Evolutionary conservation across 371 early-diverging fungal species (phyloP).

Genomic region (Batkoa obscura): DNA sequence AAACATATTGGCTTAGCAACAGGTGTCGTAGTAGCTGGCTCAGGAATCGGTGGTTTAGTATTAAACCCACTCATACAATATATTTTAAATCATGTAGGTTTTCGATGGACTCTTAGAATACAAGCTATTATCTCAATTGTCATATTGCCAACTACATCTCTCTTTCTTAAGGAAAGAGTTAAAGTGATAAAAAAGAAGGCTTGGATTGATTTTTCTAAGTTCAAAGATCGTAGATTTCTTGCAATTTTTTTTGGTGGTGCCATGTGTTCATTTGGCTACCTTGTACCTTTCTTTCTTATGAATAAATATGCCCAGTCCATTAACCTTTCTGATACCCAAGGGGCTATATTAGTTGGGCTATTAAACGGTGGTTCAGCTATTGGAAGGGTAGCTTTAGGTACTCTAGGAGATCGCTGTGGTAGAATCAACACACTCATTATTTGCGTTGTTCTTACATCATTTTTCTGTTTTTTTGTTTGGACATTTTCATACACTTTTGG

Average conservation of each 20-base stretch:
- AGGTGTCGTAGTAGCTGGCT: constrained; percentile 54
- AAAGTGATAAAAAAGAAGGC: background rate
- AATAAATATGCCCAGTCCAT: constrained; percentile 16
- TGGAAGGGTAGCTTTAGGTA: constrained; percentile 41
- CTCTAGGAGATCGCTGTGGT: constrained; percentile 36
- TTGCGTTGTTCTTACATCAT: constrained; percentile 21
- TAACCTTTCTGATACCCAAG: constrained; percentile 12
- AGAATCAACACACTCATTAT: constrained; percentile 26
- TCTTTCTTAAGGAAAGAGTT: background rate
- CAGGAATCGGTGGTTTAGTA: constrained; percentile 57
- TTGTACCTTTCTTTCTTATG: constrained; percentile 15
- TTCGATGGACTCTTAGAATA: constrained; percentile 38
- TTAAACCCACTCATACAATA: constrained; percentile 39
- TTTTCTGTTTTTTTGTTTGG: constrained; percentile 36
- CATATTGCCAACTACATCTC: constrained; percentile 6
- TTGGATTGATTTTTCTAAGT: constrained; percentile 9
- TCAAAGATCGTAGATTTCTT: constrained; percentile 13
- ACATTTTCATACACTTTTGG: constrained; percentile 24
- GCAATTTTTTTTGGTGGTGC: constrained; percentile 12
- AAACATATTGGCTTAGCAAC: constrained; percentile 43
- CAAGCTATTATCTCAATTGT: constrained; percentile 30
- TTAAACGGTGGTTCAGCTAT: constrained; percentile 33
- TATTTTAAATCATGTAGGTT: constrained; percentile 30
- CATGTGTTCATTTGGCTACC: constrained; percentile 14
- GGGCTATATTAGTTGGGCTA: constrained; percentile 26